phyloP scores from a whole-genome alignment of 768 basidiomycete genomes.

The Cubamyces sp. region DNA sequence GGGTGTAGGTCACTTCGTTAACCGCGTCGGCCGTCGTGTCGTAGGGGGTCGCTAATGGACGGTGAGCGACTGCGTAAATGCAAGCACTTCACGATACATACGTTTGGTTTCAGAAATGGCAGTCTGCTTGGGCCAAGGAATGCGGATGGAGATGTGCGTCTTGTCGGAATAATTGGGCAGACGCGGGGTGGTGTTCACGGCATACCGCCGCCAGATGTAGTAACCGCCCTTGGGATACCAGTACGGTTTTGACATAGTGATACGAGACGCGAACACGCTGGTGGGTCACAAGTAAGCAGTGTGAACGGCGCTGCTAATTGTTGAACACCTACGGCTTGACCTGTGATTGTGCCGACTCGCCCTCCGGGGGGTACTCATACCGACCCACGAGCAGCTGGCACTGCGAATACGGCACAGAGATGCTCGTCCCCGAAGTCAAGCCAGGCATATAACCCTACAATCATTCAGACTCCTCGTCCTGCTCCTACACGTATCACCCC shows the following conservation, averaged over 20 bases:
- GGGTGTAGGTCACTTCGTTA: conserved; percentile 69
- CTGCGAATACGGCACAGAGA: conserved; percentile 72
- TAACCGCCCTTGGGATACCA: conserved; percentile 60
- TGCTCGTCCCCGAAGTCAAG: conserved; percentile 30
- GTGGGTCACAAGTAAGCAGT: not conserved
- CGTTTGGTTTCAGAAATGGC: conserved; percentile 45
- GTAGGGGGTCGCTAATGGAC: conserved; percentile 53
- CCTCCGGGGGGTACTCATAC: conserved; percentile 56
- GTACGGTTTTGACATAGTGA: conserved; percentile 61
- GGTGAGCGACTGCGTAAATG: conserved; percentile 1
- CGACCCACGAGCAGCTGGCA: conserved; percentile 80
- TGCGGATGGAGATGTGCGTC: conserved; percentile 40
- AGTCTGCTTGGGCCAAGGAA: conserved; percentile 73
- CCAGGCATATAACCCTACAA: conserved; percentile 19
- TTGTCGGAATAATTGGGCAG: conserved; percentile 49
- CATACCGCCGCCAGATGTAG: conserved; percentile 76
- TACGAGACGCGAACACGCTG: conserved; percentile 79
- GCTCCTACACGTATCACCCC: conserved; percentile 6
- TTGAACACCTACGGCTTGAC: conserved; percentile 33
- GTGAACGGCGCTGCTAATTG: not conserved
- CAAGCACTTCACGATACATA: conserved; percentile 26
- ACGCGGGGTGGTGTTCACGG: conserved; percentile 62
- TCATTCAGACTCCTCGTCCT: not conserved
- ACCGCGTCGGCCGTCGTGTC: conserved; percentile 70
- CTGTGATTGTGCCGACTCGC: conserved; percentile 28